Conservation (phyloP, 1,139 yeast species). For the Wickerhamomyces sp. region DNA sequence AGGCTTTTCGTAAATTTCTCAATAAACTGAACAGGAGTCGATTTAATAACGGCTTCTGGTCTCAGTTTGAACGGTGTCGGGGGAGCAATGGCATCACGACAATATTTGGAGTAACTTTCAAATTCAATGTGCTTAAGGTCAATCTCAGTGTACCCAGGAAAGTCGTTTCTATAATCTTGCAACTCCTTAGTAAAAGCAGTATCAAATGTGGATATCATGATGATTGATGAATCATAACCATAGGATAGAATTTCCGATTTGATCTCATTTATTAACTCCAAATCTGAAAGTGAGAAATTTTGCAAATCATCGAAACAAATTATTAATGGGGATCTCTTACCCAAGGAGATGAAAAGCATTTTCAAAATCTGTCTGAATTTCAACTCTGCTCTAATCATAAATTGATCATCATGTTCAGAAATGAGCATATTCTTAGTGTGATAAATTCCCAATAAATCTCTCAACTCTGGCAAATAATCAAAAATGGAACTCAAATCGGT, state of each 20-base stretch:
- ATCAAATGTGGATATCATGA: constrained; percentile 14
- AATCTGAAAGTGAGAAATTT: constrained; percentile 33
- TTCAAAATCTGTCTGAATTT: constrained; percentile 41
- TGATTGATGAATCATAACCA: constrained; percentile 10
- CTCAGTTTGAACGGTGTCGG: background rate
- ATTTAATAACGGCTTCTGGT: background rate
- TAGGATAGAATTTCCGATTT: constrained; percentile 11
- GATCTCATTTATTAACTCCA: constrained; percentile 21
- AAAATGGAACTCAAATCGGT: constrained; percentile 41
- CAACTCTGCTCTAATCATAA: constrained; percentile 32
- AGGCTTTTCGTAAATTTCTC: constrained; percentile 13
- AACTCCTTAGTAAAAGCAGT: constrained; percentile 2
- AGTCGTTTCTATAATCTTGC: constrained; percentile 19
- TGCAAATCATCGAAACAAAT: constrained; percentile 46
- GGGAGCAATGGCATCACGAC: constrained; percentile 23
- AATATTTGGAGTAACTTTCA: constrained; percentile 23
- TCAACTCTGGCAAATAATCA: constrained; percentile 41
- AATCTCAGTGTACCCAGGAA: constrained; percentile 23
- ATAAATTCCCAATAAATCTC: constrained; percentile 39
- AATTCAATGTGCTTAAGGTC: constrained; percentile 20
- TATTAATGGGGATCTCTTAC: constrained; percentile 38
- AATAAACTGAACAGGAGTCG: background rate
- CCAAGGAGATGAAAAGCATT: constrained; percentile 37
- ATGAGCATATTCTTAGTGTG: constrained; percentile 28
- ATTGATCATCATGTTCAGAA: constrained; percentile 12